These are phyloP conservation scores for Plasmopara viticola DNA, from an alignment of 352 stramenopile genomes.

Conservation along the genomic window DNA sequence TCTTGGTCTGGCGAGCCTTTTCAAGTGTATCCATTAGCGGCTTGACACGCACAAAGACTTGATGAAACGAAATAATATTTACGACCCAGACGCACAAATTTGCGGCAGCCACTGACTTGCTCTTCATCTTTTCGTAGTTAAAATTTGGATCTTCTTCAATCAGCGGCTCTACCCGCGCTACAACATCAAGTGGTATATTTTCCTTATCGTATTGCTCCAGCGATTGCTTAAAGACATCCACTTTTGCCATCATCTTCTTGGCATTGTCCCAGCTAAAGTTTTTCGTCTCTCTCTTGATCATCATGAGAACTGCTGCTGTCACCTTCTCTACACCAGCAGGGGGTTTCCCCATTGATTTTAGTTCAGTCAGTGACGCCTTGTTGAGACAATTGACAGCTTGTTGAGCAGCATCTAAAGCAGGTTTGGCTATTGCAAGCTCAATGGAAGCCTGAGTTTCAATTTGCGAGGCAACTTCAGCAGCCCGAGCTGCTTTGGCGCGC, in stretches of 20 bases:
- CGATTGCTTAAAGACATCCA: constrained; percentile 88
- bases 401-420: constrained; percentile 73
- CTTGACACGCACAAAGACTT: constrained; percentile 92
- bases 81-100: constrained; percentile 92
- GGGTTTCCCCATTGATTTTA: constrained; percentile 87
- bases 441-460: constrained; percentile 67
- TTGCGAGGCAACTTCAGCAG: constrained; percentile 51
- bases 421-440: constrained; percentile 76
- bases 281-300: constrained; percentile 91
- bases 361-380: constrained; percentile 82
- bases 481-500: constrained; percentile 59
- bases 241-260: constrained; percentile 95
- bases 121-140: constrained; percentile 92
- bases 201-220: constrained; percentile 90
- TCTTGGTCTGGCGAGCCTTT: constrained; percentile 65
- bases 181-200: constrained; percentile 85
- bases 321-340: constrained; percentile 86
- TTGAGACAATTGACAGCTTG: constrained; percentile 88
- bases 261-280: constrained; percentile 93
- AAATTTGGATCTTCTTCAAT: constrained; percentile 89
- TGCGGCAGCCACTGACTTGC: constrained; percentile 85
- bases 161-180: constrained; percentile 72
- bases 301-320: constrained; percentile 85
- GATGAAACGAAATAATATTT: constrained; percentile 90
- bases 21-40: constrained; percentile 91